Percentiles rank a stretch among this genome's conserved stretches.
Conservation (phyloP, 2,329 filamentous ascomycete genomes). For the Claviceps citrina region DNA sequence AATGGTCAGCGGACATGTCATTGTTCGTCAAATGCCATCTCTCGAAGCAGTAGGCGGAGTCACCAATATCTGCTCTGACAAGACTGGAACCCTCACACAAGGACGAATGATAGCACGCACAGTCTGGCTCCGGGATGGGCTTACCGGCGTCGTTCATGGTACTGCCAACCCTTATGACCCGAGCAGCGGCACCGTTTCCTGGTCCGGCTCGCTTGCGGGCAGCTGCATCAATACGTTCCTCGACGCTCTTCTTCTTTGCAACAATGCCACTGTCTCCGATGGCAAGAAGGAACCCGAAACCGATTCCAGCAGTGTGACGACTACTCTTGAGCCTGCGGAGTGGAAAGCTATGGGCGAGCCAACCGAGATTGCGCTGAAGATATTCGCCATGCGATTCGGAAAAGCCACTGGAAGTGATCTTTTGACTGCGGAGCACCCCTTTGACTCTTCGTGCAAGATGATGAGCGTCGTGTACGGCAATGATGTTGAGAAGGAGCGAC, state of each 20-base stretch:
- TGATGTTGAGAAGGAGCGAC: conserved; percentile 18
- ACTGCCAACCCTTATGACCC: conserved; percentile 47
- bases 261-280: conserved; percentile 37
- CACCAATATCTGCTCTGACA: conserved; percentile 57
- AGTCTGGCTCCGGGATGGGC: conserved; percentile 42
- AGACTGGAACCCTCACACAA: conserved; percentile 52
- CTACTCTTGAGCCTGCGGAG: conserved; percentile 24
- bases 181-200: conserved; percentile 35
- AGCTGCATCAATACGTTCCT: conserved; percentile 31
- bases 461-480: conserved; percentile 54
- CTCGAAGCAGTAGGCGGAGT: conserved; percentile 54
- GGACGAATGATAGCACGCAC: conserved; percentile 51
- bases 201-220: conserved; percentile 26
- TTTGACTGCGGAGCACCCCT: conserved; percentile 51
- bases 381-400: conserved; percentile 55
- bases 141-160: conserved; percentile 36
- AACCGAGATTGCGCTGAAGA: conserved; percentile 60
- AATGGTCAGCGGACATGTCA: conserved; percentile 49
- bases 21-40: conserved; percentile 48
- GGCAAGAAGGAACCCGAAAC: conserved; percentile 30
- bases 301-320: conserved; percentile 32
- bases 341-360: conserved; percentile 52
- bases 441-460: conserved; percentile 58
- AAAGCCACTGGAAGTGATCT: conserved; percentile 29
- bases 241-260: conserved; percentile 44